Evolutionary conservation across 345 rosid species (phyloP), one percentile per base, ranked within the genome.

Genomic region (Sisymbrium irio): DNA sequence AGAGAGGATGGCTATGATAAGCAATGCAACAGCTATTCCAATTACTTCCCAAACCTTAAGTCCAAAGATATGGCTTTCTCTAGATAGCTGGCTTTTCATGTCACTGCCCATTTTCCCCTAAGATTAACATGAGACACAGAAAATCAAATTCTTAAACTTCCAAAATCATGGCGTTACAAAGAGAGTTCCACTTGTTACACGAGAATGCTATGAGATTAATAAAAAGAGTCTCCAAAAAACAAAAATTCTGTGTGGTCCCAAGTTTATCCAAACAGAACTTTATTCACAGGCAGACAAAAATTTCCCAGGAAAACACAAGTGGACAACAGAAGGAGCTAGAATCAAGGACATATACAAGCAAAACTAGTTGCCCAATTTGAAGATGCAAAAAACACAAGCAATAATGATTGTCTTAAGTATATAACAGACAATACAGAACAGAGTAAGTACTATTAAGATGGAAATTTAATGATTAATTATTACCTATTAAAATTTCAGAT

Each of bases 41-140:
- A 88, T 83, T 37, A 90, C 85, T 79, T 88, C 91, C 99, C 99
- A 95, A 39, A 85, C 91, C 81, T 92, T 83, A 41, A 95, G 89
- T 63, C 87, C 85, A 62, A 92, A 81, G 62, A 95, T 66, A 72
- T 76, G 83, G 7, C 90, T 87, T 69, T 87, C 83, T 80, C 80
- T 81, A 49, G 97, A 94, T 68, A 94, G 73, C 67, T 87, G 88
- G 19, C 86, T 71, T 25, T 88, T 85, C 33, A 94, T 83, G 85
- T 82, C 85, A 75, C 41, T 55, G 25, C 86, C 90, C 98, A 94
- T 93, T 45, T 73, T 72, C 27, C 46, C 56, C 62, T 73, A 22
- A 15, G 61, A 68, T 54, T n/a, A 14, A 46, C 42, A 22, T 22
- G 25, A 22, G 3, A 22, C 36, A 45, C 36, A 45, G 11, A 59